Percentiles rank a stretch among this genome's conserved stretches.
Evolutionary conservation across 2,329 filamentous ascomycete genomes (phyloP).

Genomic region (Ascocoryne sarcoides): DNA sequence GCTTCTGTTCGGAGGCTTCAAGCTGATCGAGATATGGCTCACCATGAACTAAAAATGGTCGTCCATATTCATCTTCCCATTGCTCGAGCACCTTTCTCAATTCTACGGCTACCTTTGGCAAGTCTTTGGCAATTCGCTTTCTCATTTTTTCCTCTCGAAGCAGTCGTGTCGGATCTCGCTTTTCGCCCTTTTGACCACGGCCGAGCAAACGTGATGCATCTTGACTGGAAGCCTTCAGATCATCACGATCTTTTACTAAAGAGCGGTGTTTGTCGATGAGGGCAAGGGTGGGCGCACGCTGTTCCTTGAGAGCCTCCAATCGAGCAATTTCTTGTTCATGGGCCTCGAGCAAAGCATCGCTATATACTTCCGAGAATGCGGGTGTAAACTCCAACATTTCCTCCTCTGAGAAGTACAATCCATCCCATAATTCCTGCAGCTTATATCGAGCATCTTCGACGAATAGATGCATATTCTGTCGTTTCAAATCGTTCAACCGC

Average conservation of each 20-base stretch:
- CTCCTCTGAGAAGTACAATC: conserved; percentile 88
- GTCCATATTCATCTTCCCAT: conserved; percentile 91
- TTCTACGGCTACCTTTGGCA: conserved; percentile 85
- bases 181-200: conserved; percentile 86
- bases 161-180: conserved; percentile 86
- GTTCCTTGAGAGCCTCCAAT: conserved; percentile 73
- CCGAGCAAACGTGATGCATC: conserved; percentile 90
- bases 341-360: conserved; percentile 86
- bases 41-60: conserved; percentile 87
- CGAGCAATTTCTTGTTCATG: conserved; percentile 86
- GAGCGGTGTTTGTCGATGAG: conserved; percentile 77
- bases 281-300: conserved; percentile 74
- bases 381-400: conserved; percentile 98
- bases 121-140: conserved; percentile 90
- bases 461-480: conserved; percentile 90
- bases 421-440: conserved; percentile 92
- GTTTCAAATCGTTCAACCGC: conserved; percentile 83
- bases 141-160: conserved; percentile 97
- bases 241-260: conserved; percentile 76
- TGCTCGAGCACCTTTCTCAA: conserved; percentile 69
- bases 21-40: conserved; percentile 83
- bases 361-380: conserved; percentile 94
- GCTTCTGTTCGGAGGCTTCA: conserved; percentile 52
- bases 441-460: conserved; percentile 88
- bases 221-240: conserved; percentile 82